phyloP scores from a whole-genome alignment of 2,329 filamentous ascomycete species.

The Ophiostoma tasmaniense region DNA sequence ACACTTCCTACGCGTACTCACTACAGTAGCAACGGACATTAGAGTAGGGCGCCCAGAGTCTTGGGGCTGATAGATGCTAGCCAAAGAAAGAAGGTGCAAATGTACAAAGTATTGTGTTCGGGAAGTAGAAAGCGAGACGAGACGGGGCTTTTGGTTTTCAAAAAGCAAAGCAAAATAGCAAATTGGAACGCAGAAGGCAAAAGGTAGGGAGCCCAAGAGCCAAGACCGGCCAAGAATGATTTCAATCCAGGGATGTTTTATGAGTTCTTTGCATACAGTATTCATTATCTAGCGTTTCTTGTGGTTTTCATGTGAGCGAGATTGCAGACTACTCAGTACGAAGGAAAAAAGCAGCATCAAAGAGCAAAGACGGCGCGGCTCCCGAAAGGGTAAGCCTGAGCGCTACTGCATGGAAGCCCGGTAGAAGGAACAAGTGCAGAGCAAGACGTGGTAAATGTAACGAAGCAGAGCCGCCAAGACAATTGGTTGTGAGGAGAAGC shows the following conservation, averaged over 20 bases:
- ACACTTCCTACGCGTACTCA: not conserved
- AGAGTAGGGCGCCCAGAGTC: not conserved
- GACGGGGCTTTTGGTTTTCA: not conserved
- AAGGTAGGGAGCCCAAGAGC: not conserved
- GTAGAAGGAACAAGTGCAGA: not conserved
- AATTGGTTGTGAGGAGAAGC: not conserved
- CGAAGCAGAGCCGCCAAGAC: not conserved
- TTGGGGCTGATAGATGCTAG: not conserved
- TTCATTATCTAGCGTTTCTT: not conserved
- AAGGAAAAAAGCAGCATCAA: not conserved
- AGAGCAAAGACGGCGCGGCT: not conserved
- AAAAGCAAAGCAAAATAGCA: too few species aligned
- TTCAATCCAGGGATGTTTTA: not conserved
- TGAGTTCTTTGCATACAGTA: not conserved
- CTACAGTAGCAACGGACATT: not conserved
- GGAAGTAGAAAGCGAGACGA: not conserved
- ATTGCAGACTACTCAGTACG: too few species aligned
- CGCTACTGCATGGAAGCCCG: slow-evolving; percentile 1
- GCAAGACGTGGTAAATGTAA: not conserved
- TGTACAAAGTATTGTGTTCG: not conserved
- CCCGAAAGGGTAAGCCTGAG: not conserved
- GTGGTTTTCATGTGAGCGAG: not conserved
- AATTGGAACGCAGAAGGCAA: not conserved
- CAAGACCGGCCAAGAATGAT: not conserved
- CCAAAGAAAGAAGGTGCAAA: slow-evolving; percentile 1